Evolutionary conservation across 2,329 filamentous ascomycete genomes (phyloP).

Genomic region (Cercospora berteroae): DNA sequence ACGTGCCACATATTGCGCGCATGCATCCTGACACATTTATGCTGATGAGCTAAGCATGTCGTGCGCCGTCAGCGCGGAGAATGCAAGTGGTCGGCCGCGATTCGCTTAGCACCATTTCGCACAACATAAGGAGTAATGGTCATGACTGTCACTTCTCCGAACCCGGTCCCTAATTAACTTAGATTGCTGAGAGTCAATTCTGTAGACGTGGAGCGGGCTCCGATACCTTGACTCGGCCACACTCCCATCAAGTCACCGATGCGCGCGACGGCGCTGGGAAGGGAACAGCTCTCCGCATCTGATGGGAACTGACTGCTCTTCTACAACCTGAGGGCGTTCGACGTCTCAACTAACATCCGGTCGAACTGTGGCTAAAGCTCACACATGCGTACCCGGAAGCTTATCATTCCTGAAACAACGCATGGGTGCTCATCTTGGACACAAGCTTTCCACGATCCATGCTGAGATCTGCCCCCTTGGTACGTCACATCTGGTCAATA

Average conservation of each 20-base stretch:
- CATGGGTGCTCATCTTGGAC: not conserved
- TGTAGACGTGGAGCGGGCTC: not conserved
- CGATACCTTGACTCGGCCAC: not conserved
- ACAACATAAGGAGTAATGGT: not conserved
- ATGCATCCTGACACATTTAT: not conserved
- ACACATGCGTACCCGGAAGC: not conserved
- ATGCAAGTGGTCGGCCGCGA: not conserved
- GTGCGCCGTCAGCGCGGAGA: not conserved
- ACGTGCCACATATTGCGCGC: not conserved
- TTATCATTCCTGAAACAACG: not conserved
- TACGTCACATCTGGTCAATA: constrained; percentile 1
- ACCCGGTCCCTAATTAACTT: not conserved
- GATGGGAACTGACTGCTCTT: not conserved
- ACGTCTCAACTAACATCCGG: not conserved
- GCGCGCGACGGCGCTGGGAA: not conserved
- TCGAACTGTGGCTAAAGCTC: not conserved
- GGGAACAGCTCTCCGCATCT: not conserved
- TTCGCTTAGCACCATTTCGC: not conserved
- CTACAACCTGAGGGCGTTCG: not conserved
- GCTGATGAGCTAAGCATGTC: not conserved
- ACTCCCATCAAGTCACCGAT: not conserved
- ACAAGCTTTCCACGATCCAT: not conserved
- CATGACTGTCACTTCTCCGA: not conserved
- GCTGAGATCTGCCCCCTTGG: not conserved
- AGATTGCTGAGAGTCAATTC: not conserved